Percentiles rank a stretch among this genome's conserved stretches.
phyloP scores from a whole-genome alignment of 257 asterid species.

The Lithospermum erythrorhizon region DNA sequence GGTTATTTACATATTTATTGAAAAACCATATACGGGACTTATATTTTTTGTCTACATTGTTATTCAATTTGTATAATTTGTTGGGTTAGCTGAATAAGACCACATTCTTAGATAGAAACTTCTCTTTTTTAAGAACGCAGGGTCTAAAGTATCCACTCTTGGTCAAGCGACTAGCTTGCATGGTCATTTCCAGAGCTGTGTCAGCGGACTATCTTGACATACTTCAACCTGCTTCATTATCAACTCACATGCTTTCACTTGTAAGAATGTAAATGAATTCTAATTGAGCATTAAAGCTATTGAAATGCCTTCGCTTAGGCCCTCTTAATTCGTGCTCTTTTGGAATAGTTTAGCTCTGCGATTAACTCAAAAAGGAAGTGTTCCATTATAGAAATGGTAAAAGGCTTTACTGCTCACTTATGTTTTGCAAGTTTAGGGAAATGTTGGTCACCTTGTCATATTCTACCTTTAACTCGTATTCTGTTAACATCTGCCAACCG shows the following conservation, averaged over 20 bases:
- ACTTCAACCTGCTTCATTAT: constrained; percentile 54
- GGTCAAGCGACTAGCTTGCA: constrained; percentile 67
- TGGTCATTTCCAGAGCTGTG: constrained; percentile 45
- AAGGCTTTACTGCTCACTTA: neutral
- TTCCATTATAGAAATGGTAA: neutral
- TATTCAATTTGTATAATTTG: neutral
- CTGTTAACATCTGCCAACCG: neutral
- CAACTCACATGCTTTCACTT: constrained; percentile 36
- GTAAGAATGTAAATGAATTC: constrained; percentile 26
- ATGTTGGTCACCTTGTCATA: neutral
- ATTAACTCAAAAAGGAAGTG: neutral
- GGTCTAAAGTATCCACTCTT: constrained; percentile 76
- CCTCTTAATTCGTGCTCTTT: neutral
- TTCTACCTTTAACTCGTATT: neutral
- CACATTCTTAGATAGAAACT: neutral
- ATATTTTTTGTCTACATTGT: neutral
- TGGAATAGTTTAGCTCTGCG: neutral
- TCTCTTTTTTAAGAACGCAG: constrained; percentile 38
- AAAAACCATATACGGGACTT: neutral
- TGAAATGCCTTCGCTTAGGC: neutral
- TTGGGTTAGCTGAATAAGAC: neutral
- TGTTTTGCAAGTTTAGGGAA: neutral
- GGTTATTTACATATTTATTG: neutral
- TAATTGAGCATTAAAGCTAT: neutral
- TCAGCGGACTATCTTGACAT: constrained; percentile 41